These are phyloP conservation scores for Gonapodya prolifera DNA, from an alignment of 192 early-diverging fungal genomes.

Conservation along the genomic window DNA sequence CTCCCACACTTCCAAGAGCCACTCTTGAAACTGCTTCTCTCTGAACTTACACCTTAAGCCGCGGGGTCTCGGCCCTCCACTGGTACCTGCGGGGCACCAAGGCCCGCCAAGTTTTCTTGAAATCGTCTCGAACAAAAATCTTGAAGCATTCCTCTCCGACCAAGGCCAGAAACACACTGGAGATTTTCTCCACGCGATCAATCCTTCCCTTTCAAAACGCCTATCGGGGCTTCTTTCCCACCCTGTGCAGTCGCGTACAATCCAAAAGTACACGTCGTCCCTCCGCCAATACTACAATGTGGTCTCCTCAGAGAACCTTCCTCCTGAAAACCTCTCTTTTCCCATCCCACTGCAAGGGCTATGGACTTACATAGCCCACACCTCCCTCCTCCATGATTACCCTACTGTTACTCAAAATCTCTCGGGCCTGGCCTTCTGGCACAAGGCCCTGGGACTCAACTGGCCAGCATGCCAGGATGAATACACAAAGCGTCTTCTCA, in stretches of 20 bases:
- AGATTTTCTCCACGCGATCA: no score
- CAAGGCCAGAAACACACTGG: no score
- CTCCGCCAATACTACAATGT: neutral
- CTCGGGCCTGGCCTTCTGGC: neutral
- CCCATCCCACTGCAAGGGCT: neutral
- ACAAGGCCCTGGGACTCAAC: neutral
- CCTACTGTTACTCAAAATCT: neutral
- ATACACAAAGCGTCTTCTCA: neutral
- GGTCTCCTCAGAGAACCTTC: neutral
- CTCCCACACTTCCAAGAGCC: no score
- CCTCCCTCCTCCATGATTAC: neutral
- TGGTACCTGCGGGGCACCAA: no score
- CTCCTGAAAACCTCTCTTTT: neutral
- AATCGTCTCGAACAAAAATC: no score
- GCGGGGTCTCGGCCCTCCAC: no score
- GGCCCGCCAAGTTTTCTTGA: no score
- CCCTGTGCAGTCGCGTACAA: neutral
- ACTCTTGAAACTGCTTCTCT: no score
- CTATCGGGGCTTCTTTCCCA: no score
- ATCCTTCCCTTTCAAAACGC: no score
- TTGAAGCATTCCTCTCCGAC: no score
- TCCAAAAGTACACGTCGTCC: neutral
- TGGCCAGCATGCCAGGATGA: neutral
- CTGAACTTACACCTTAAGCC: no score
- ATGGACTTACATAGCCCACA: neutral